phyloP scores from a whole-genome alignment of 2,329 filamentous ascomycete species.

The Fusarium haematococcum region DNA sequence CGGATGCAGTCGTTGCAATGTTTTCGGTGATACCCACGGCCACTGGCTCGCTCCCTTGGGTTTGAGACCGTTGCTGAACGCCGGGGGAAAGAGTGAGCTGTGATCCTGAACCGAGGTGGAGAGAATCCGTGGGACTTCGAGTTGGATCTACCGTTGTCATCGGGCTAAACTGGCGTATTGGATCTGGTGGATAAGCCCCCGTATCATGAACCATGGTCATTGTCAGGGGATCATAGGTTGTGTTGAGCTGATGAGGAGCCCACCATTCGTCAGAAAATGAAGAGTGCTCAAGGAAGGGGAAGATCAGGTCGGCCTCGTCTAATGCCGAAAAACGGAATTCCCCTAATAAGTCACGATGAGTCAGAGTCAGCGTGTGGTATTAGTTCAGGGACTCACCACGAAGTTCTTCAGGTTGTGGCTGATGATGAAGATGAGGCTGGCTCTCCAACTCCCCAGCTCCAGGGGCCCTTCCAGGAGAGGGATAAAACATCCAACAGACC shows the following conservation, averaged over 20 bases:
- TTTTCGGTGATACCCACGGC: neutral
- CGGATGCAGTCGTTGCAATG: neutral
- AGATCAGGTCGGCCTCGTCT: accelerated
- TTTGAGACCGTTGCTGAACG: neutral
- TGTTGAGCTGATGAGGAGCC: neutral
- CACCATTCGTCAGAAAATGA: neutral
- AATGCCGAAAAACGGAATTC: neutral
- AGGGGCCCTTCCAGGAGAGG: neutral
- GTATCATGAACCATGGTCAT: too few relatives aligned
- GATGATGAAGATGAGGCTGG: neutral
- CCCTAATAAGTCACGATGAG: neutral
- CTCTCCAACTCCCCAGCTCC: neutral
- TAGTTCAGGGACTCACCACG: neutral
- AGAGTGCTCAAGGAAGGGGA: neutral
- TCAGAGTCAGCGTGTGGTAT: accelerated
- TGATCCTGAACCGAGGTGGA: neutral
- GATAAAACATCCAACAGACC: neutral
- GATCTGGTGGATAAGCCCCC: neutral
- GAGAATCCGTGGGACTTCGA: neutral
- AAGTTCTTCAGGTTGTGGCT: neutral
- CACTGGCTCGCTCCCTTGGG: accelerated
- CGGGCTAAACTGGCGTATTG: neutral
- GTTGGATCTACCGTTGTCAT: neutral
- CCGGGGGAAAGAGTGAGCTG: accelerated
- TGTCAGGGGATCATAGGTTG: neutral